Base-by-base conservation (phyloP, 371 early-diverging fungal genomes). In the Mucor indicus region DNA sequence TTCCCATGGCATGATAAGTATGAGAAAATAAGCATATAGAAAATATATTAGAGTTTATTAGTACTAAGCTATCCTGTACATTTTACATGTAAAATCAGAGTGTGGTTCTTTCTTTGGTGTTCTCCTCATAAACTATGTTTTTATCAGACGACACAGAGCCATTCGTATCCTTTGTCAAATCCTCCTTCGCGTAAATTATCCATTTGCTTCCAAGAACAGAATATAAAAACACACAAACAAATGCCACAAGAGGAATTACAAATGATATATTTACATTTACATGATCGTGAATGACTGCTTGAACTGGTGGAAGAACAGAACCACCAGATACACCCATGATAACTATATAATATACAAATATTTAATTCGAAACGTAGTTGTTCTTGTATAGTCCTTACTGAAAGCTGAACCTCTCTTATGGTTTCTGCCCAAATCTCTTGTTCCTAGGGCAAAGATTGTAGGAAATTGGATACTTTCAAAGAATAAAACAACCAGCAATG, bases 401-500 rank as follows among this genome's bases (percentile, higher is more conserved):
- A 67, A 32, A 9, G 74, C 60, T 6, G 70, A 64, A 19, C 70
- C 74, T 11, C 61, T 58, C 42, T 74, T 74, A 39, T 74, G 67
- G 33, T 74, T 67, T 44, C 68, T 62, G 35, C 74, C 74, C 19
- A 74, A 48, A 48, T 67, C 64, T 21, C 55, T 64, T 7, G 75
- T 74, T 9, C 61, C 65, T 44, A 75, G 43, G 2, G 69, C 62
- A 39, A 75, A 75, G 39, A 69, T 75, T 13, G 67, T 69, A 16
- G 75, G 75, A 48, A 64, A 75, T 61, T 69, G 57, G 48, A 71
- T 59, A 43, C 67, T 66, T 35, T 72, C 72, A 43, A 75, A 75
- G 35, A 71, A 75, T 38, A 75, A 23, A 15, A 72, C 44, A 9
- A 62, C 58, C 25, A 75, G 41, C 23, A 75, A 49, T 24, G 59